A percentile compares a stretch with the other conserved stretches of the same genome.
phyloP scores from a whole-genome alignment of 208 protist species.

The Naegleria fowleri region DNA sequence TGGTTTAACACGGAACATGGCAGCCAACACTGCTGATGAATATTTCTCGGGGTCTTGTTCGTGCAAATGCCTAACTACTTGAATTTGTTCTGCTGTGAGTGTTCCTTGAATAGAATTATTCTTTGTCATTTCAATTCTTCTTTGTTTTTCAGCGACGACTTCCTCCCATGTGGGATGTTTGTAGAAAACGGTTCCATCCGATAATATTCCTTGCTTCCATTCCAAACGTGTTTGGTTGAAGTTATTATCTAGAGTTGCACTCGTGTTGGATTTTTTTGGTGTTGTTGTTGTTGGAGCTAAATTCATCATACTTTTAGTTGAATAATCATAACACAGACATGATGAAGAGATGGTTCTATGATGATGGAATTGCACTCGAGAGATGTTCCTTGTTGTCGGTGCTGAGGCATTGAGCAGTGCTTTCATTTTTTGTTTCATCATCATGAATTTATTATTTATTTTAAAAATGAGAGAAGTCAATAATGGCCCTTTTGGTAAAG shows the following conservation, averaged over 20 bases:
- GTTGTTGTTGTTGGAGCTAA: neutral
- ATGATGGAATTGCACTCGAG: neutral
- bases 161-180: constrained; percentile 17
- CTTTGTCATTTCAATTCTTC: neutral
- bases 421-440: neutral
- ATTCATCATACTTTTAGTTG: neutral
- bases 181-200: neutral
- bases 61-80: neutral
- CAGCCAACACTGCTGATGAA: neutral
- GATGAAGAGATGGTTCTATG: neutral
- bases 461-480: neutral
- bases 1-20: constrained; percentile 12
- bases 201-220: neutral
- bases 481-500: neutral
- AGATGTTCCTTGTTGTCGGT: neutral
- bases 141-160: neutral
- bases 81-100: neutral
- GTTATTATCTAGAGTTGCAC: too few relatives aligned
- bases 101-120: neutral
- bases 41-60: neutral
- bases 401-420: neutral
- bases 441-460: neutral
- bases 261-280: too few relatives aligned
- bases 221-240: neutral
- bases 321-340: neutral